Base-by-base conservation (phyloP, 139 green algal species). In the Diplosphaera chodatii region DNA sequence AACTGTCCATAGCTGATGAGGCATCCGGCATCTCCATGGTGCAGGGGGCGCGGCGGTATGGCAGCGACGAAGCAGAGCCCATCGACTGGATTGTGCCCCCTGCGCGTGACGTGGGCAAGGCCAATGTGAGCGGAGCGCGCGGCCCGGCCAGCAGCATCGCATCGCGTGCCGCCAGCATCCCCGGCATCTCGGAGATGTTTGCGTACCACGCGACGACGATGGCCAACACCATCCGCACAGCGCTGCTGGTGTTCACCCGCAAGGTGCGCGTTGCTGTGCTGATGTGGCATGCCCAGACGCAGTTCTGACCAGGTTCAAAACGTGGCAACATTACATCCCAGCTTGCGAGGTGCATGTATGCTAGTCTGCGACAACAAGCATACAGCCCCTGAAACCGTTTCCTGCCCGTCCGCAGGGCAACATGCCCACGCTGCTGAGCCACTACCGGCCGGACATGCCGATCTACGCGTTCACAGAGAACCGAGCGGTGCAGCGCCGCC, bases 381-480 rank as follows among this genome's bases (percentile, higher is more conserved):
- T n/a, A n/a, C n/a, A n/a, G n/a, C n/a, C n/a, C n/a, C n/a, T n/a
- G n/a, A n/a, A n/a, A n/a, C n/a, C n/a, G n/a, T n/a, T n/a, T n/a
- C n/a, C n/a, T n/a, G n/a, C n/a, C n/a, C n/a, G n/a, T n/a, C n/a
- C 48, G 64, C 66, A 77, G 72, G 81, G 81, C 32, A 80, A 84
- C 70, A 96, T 96, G 89, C 88, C 91, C 1, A 81, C 79, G 10
- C 87, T 96, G 74, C 77, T 96, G 27, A 87, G 74, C 41, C 91
- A 96, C 82, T 95, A 96, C 84, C 74, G 91, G 25, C 91, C 91
- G 28, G 77, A 92, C 77, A 75, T 74, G 64, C 84, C 77, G 8
- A 92, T 95, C 75, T 97, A 88, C 70, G 84, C 84, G 40, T 96
- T 97, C 75, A 93, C 86, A 37, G 93, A 96, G 67, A 83, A 87